Conservation (phyloP, 345 rosid species). For the Trapa bicornis region DNA sequence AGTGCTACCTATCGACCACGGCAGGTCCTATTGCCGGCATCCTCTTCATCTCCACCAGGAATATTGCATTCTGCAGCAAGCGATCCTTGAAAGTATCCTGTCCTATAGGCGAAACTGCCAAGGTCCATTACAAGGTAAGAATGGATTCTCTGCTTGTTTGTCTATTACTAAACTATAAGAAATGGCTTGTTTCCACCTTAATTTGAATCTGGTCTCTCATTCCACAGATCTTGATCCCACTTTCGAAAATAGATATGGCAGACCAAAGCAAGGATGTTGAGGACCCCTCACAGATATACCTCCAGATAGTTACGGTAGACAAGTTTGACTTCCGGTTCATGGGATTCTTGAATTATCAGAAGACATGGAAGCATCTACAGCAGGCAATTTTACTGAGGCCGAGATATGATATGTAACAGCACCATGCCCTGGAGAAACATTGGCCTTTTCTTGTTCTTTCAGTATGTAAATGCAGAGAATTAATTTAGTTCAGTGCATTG, state of each 20-base stretch:
- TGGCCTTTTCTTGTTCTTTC: background rate
- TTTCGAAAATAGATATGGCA: conserved; percentile 12
- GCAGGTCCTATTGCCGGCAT: conserved; percentile 31
- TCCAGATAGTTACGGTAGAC: conserved; percentile 16
- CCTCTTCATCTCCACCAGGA: conserved; percentile 25
- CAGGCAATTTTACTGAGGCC: conserved; percentile 11
- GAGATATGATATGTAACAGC: background rate
- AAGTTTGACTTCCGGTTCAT: conserved; percentile 30
- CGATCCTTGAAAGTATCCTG: conserved; percentile 13
- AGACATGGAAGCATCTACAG: conserved; percentile 18
- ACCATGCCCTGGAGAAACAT: background rate
- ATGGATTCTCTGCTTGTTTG: background rate
- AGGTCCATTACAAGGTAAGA: conserved; percentile 20
- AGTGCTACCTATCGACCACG: conserved; percentile 30
- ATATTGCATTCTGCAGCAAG: conserved; percentile 31
- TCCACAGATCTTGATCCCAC: conserved; percentile 26
- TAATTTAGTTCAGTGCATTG: no score
- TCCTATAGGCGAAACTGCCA: conserved; percentile 8
- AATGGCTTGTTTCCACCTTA: background rate
- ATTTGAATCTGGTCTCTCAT: background rate
- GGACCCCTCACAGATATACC: conserved; percentile 19
- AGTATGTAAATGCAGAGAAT: no score
- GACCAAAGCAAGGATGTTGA: conserved; percentile 16
- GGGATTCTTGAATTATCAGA: conserved; percentile 27
- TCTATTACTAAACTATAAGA: background rate